These are phyloP conservation scores for Hanseniaspora guilliermondii DNA, from an alignment of 805 yeast species.

Conservation along the genomic window DNA sequence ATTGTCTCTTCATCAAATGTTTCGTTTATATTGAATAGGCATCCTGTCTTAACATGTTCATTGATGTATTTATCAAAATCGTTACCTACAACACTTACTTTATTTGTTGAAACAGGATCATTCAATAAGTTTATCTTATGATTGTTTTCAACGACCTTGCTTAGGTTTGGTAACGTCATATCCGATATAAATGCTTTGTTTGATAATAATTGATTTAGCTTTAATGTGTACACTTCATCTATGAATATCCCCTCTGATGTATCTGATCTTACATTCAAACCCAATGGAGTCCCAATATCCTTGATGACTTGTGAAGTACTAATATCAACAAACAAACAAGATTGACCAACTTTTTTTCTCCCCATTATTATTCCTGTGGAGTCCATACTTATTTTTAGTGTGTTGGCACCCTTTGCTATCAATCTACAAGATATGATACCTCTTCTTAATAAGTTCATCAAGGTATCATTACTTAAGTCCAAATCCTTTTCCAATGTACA, in stretches of 20 bases:
- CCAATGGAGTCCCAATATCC: slow-evolving; percentile 10
- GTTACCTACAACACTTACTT: background rate
- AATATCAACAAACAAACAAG: slow-evolving; percentile 11
- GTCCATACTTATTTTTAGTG: slow-evolving; percentile 4
- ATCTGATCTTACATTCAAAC: slow-evolving; percentile 10
- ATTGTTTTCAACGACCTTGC: background rate
- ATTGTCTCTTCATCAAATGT: background rate
- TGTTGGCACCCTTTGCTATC: slow-evolving; percentile 10
- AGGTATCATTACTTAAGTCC: slow-evolving; percentile 6
- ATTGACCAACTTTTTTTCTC: slow-evolving; percentile 12
- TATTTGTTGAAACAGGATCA: background rate
- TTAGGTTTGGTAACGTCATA: slow-evolving; percentile 3
- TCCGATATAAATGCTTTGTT: slow-evolving; percentile 23
- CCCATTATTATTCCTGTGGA: slow-evolving; percentile 8
- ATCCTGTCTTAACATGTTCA: background rate
- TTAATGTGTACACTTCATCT: slow-evolving; percentile 19
- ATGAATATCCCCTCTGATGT: slow-evolving; percentile 7
- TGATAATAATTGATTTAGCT: background rate
- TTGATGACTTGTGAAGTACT: slow-evolving; percentile 10
- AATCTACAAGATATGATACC: slow-evolving; percentile 9
- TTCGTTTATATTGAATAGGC: background rate
- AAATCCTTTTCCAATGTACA: slow-evolving; percentile 6
- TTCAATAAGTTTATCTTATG: background rate
- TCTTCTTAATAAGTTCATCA: slow-evolving; percentile 10
- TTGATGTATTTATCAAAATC: slow-evolving; percentile 11